These are phyloP conservation scores for Sequoiadendron giganteum DNA, from an alignment of 75 land plant genomes.

Conservation along the genomic window DNA sequence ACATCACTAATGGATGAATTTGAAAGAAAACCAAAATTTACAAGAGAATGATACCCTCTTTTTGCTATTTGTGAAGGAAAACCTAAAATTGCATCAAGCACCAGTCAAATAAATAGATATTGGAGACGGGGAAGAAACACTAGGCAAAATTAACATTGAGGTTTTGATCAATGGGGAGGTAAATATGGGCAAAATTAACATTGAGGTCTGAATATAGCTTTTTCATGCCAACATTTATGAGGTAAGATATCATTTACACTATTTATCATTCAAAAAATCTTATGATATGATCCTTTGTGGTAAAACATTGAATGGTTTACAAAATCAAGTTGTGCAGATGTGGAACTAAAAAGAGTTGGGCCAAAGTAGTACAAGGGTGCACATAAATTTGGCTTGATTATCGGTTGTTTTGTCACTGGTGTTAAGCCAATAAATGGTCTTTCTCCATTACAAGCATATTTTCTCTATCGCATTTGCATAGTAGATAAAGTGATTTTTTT, in stretches of 20 bases:
- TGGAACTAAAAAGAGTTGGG: no score
- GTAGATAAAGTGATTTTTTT: no score
- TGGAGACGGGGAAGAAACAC: background rate
- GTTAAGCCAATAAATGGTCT: no score
- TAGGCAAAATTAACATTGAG: background rate
- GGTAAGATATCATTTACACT: background rate
- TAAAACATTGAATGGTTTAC: no score
- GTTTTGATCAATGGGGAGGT: background rate
- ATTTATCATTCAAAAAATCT: background rate
- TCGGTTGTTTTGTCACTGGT: no score
- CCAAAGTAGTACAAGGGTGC: no score
- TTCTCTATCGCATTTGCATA: no score
- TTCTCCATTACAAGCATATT: no score
- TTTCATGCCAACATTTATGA: background rate
- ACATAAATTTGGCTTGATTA: no score
- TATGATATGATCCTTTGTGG: no score
- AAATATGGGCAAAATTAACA: no score
- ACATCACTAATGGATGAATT: slow-evolving; percentile 28
- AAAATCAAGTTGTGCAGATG: no score
- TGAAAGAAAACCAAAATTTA: background rate
- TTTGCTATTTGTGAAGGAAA: background rate
- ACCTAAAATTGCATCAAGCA: background rate
- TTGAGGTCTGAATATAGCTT: background rate
- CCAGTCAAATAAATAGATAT: background rate
- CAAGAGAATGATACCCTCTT: background rate